Base-by-base conservation (phyloP, 2,329 filamentous ascomycete genomes). In the Cordyceps cateniannulata region DNA sequence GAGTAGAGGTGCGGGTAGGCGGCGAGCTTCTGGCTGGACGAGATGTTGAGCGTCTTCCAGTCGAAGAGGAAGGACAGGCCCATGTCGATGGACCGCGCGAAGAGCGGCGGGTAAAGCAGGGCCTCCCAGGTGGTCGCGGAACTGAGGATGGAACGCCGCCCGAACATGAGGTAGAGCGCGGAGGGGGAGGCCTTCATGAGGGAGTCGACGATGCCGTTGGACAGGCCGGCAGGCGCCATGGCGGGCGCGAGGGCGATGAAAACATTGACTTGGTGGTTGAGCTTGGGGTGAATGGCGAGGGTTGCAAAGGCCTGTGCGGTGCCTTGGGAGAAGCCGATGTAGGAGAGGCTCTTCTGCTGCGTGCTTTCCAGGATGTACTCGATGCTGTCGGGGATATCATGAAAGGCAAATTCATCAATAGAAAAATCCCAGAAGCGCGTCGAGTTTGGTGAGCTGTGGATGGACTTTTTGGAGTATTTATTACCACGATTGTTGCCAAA, bases 121-220 rank as follows among this genome's bases (percentile, higher is more conserved):
- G 91, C 91, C 73, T 98, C 92, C 95, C 95, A 99, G 88, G 97
- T 96, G 9, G 92, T 96, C 1, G 93, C 89, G 2, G 91, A 96
- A 68, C 90, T 91, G 10, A 99, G 84, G 62, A 99, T 96, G 16
- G 91, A 93, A 53, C 91, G 87, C 25, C 93, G 85, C 16, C 95
- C 95, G 70, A 99, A 99, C 22, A 96, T 86, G 24, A 99, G 85
- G 73, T 92, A 99, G 10, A 99, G 77, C 2, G 98, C 88, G 65
- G 96, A 89, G 0, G 95, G 95, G 5, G 93, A 97, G 0, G 95
- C 89, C 72, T 96, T 98, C 72, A 96, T 87, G 20, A 99, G 85
- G 0, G 93, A 90, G 75, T 97, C 92, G 29, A 98, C 95, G 27
- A 98, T 86, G 40, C 91, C 89, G 65, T 93, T 96, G 35, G 89